Evolutionary conservation across 192 early-diverging fungal genomes (phyloP), one percentile per base, ranked within the genome.

Genomic region (Podila minutissima): DNA sequence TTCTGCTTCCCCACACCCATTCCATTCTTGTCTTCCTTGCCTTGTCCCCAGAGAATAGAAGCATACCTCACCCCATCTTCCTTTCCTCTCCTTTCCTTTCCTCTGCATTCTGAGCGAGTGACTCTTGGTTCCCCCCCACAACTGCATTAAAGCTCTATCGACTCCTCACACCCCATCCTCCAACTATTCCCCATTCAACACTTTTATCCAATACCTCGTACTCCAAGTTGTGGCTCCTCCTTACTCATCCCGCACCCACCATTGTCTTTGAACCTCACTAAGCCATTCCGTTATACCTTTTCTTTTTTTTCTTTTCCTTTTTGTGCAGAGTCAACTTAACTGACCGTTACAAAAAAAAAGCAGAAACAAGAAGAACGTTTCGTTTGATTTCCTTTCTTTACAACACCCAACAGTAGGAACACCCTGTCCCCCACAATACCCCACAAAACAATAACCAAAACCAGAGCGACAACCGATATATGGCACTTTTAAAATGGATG

Each of bases 401-500:
- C 33, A 35, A 35, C 33, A 35, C 33, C 6, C 33, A 7, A 35
- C 33, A 35, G 33, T 7, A 35, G 33, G 33, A 35, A 35, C 33
- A 35, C 33, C 33, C 33, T 35, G 33, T 7, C 33, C 33, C 33
- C 33, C 33, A 7, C 4, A 2, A 35, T 6, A 35, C 6, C 33
- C 5, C 33, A n/a, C 33, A 35, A 35, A 35, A 35, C 33, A 35
- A 7, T 35, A 35, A 35, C 33, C 33, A 35, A 5, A 6, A 35
- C 33, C 33, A 55, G 6, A 1, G 6, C 6, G 22, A 12, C 24
- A 32, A 35, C 22, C 67, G 5, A 17, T 82, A 71, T 46, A 88
- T 85, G 64, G 83, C 87, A 35, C 66, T 88, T 33, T 83, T 88
- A 65, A 88, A 88, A 76, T 82, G 83, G 83, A 84, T 88, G 81